A percentile compares a stretch with the other conserved stretches of the same genome.
phyloP scores from a whole-genome alignment of 257 asterid species.

The Primulina eburnea region DNA sequence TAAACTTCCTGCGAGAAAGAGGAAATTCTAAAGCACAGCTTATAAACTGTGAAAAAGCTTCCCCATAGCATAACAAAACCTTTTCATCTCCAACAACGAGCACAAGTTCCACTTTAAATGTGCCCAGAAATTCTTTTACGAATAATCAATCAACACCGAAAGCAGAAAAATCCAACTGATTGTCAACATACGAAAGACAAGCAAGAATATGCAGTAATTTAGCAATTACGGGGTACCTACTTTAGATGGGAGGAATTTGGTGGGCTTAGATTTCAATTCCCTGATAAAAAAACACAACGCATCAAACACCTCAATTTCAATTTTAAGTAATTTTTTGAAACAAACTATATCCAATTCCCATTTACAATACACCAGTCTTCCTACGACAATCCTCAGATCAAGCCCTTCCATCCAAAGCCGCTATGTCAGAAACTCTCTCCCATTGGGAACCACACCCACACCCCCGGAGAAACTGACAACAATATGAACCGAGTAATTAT shows the following conservation, averaged over 20 bases:
- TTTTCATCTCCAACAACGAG: not conserved
- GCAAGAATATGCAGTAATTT: not conserved
- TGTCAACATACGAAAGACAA: not conserved
- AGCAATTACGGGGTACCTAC: not conserved
- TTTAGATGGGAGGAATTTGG: not conserved
- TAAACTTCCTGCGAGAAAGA: constrained; percentile 24
- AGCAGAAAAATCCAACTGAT: not conserved
- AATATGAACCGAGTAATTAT: not conserved
- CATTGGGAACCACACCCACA: too few relatives aligned
- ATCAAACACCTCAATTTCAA: not conserved
- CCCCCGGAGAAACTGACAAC: not conserved
- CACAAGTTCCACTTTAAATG: not conserved
- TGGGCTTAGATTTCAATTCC: not conserved
- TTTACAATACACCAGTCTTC: not conserved
- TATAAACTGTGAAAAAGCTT: not conserved
- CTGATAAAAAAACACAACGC: not conserved
- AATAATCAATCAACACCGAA: constrained; percentile 1
- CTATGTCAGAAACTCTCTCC: not conserved
- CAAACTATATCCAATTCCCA: not conserved
- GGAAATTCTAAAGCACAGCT: not conserved
- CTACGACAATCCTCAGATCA: not conserved
- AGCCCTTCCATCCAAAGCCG: not conserved
- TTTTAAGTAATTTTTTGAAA: too few relatives aligned
- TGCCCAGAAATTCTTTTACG: not conserved
- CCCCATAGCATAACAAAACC: not conserved